Evolutionary conservation across 2,329 filamentous ascomycete species (phyloP), one percentile per base, ranked within the genome.

Genomic region (Sporothrix euskadiensis): DNA sequence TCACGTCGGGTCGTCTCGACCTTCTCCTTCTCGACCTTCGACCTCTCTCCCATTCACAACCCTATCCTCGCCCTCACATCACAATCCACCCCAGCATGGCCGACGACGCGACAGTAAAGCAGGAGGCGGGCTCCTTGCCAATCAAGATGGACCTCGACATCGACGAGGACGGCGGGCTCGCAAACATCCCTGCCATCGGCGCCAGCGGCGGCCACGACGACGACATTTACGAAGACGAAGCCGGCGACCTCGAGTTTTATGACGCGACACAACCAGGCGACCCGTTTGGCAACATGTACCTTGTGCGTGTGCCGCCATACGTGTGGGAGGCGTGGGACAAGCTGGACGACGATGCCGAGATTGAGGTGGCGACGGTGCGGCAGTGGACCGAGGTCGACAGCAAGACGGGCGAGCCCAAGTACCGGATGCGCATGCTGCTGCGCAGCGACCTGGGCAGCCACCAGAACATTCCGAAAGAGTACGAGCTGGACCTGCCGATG

Each of bases 391-490:
- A 87, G 75, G 79, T 80, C 61, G 54, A 57, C 59, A 87, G 86
- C n/a, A 83, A 86, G 32, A 84, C 88, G 75, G 86, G 86, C 19
- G 82, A 86, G 76, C 83, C 32, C 84, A 87, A 78, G 76, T 76
- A 79, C 76, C 84, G 84, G 73, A 82, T 87, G 75, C 82, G 91
- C 80, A 92, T 97, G 83, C 87, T 94, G 75, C 86, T 97, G 59
- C 85, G 87, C 78, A 86, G 86, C 30, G 86, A 89, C 70, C 85
- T 91, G 69, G 84, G 88, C 8, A 86, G 89, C 75, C 94, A 97
- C 80, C 87, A 91, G 77, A 83, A 87, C 5, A 86, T 98, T n/a
- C 94, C 94, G 12, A 93, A 93, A 79, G 94, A 97, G 79, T 99
- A 98, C 82, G 88, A 93, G 77, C 84, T 98, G 73, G 90, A 94